Evolutionary conservation across 1,284 basidiomycete species (phyloP), one percentile per base, ranked within the genome.

Genomic region (Sanghuangporus baumii): DNA sequence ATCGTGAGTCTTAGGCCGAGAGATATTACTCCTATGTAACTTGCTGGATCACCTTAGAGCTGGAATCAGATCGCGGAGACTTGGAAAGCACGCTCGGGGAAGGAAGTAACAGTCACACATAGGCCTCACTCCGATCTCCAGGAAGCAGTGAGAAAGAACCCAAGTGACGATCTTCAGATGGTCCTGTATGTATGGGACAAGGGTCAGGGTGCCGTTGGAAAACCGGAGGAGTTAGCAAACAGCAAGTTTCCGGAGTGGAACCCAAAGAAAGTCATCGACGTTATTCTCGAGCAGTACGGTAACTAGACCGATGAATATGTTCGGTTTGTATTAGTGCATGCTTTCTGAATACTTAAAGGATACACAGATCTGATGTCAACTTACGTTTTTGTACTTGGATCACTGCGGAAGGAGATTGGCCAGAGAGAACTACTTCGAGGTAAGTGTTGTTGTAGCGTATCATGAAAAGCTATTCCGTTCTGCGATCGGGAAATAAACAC

Each of bases 181-280:
- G 37, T 65, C 14, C 26, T 57, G 7, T 51, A 52, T 23, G 31
- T 48, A 37, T 46, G 38, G 40, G 59, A 64, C 26, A 26, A 23
- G 1, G 63, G 63, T 6, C 16, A 37, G 3, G 63, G 54, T 8
- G 38, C 52, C 18, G 55, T 54, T 36, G 63, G 55, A 9, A 51
- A 41, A 38, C 54, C 59, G 20, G 63, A 64, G 8, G 54, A 60
- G 34, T 34, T 64, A 5, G 54, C 41, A 9, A 64, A 64, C 55
- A 47, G 41, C 11, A 20, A 38, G 3, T 64, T 46, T 20, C 59
- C 59, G 18, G 54, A 55, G 16, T 64, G 59, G 63, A 65, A 61
- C n/a, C 63, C 63, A 20, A 46, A 36, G 50, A 61, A 52, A 20
- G 55, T 55, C 16, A 31, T 65, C 31, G 63, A 65, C 34, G 20